phyloP scores from a whole-genome alignment of 352 stramenopile species.

The Globisporangium irregulare region DNA sequence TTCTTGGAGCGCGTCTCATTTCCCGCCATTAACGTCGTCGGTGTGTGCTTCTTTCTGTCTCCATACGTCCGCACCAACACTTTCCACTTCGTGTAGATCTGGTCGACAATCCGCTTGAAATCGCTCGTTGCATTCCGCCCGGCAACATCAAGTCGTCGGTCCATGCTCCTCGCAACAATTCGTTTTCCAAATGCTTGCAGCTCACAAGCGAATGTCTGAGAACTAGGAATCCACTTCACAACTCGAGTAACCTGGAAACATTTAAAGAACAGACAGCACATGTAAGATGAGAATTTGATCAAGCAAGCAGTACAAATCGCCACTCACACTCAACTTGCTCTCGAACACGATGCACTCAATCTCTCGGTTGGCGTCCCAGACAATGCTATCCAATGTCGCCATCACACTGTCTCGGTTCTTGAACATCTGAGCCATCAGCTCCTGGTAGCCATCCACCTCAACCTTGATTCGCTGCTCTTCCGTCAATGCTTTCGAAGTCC shows the following conservation, averaged over 20 bases:
- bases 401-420: conserved; percentile 39
- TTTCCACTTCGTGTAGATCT: conserved; percentile 50
- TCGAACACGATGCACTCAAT: conserved; percentile 20
- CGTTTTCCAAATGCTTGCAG: conserved; percentile 33
- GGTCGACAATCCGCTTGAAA: conserved; percentile 30
- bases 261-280: not conserved
- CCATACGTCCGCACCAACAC: conserved; percentile 45
- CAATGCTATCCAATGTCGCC: conserved; percentile 27
- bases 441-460: conserved; percentile 57
- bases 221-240: not conserved
- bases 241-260: conserved; percentile 11
- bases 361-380: conserved; percentile 35
- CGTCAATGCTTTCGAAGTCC: conserved; percentile 21
- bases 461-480: conserved; percentile 33
- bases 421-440: conserved; percentile 56
- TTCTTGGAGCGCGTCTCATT: conserved; percentile 61
- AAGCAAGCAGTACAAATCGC: not conserved
- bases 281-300: not conserved
- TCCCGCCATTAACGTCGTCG: conserved; percentile 59
- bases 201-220: conserved; percentile 23
- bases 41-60: conserved; percentile 34
- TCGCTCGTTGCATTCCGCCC: conserved; percentile 34
- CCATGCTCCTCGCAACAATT: conserved; percentile 28
- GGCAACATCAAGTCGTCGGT: conserved; percentile 28
- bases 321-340: conserved; percentile 23